A percentile compares a stretch with the other conserved stretches of the same genome.
Conservation (phyloP, 441 rosid genomes). For the Populus hybrid region DNA sequence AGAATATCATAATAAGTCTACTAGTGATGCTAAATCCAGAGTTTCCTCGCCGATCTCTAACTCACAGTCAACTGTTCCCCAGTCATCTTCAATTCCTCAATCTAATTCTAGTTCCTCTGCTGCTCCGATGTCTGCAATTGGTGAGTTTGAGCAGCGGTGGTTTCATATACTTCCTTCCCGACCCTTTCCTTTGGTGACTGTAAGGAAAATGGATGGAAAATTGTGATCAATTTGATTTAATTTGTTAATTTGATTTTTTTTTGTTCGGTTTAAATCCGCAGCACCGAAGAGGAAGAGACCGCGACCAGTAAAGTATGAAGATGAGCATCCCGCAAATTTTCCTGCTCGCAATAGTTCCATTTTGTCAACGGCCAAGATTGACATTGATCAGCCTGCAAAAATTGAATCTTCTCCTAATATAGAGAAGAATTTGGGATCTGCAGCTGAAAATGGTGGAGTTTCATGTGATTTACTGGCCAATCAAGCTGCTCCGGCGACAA, state of each 20-base stretch:
- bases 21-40: constrained; percentile 72
- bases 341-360: constrained; percentile 43
- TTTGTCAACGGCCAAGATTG: constrained; percentile 50
- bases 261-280: constrained; percentile 28
- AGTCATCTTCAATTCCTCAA: constrained; percentile 47
- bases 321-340: constrained; percentile 51
- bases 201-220: not conserved
- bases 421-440: constrained; percentile 28
- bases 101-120: constrained; percentile 56
- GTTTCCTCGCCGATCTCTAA: constrained; percentile 85
- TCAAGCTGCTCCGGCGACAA: constrained; percentile 18
- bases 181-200: not conserved
- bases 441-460: constrained; percentile 39
- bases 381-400: constrained; percentile 49
- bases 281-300: constrained; percentile 97
- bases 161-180: not conserved
- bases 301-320: constrained; percentile 73
- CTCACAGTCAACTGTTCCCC: constrained; percentile 45
- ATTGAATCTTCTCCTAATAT: constrained; percentile 43
- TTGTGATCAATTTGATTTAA: not conserved
- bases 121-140: constrained; percentile 50
- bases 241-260: not conserved
- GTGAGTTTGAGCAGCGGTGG: constrained; percentile 35
- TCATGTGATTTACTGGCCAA: constrained; percentile 29
- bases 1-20: constrained; percentile 30